phyloP scores from a whole-genome alignment of 805 yeast genomes.

The Kuraishia capsulata region DNA sequence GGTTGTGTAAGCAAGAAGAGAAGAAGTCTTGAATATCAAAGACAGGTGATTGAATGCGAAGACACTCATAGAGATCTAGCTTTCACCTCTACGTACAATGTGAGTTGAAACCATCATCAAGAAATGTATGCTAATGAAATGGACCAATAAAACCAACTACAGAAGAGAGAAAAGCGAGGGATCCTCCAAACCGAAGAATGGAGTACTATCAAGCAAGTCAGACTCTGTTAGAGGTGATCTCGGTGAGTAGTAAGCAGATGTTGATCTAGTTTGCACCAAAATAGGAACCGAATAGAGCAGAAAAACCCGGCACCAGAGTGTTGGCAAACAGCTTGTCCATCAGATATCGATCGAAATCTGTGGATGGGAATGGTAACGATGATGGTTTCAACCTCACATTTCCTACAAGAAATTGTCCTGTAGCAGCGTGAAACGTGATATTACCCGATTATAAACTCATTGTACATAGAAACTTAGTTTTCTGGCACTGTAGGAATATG shows the following conservation, averaged over 20 bases:
- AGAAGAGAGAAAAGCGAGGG: slow-evolving; percentile 1
- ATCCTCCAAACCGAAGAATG: slow-evolving; percentile 10
- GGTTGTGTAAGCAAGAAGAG: too few relatives aligned
- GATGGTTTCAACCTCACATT: too few relatives aligned
- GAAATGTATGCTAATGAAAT: slow-evolving; percentile 47
- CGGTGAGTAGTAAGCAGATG: slow-evolving; percentile 70
- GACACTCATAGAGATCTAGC: too few relatives aligned
- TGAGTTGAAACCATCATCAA: too few relatives aligned
- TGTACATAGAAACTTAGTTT: slow-evolving; percentile 36
- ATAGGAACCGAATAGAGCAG: slow-evolving; percentile 70
- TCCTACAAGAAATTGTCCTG: too few relatives aligned
- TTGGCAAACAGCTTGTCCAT: slow-evolving; percentile 59
- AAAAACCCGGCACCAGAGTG: slow-evolving; percentile 75
- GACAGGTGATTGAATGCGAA: too few relatives aligned
- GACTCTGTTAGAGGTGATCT: slow-evolving; percentile 11
- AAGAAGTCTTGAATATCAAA: too few relatives aligned
- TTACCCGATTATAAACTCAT: slow-evolving; percentile 1
- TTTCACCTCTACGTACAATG: too few relatives aligned
- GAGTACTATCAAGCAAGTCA: slow-evolving; percentile 6
- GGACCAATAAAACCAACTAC: slow-evolving; percentile 52
- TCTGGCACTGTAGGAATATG: slow-evolving; percentile 42
- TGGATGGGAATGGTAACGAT: background rate
- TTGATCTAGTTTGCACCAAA: slow-evolving; percentile 81
- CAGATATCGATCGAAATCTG: background rate
- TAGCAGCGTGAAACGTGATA: too few relatives aligned